Percentiles rank a stretch among this genome's conserved stretches.
Conservation (phyloP, 192 early-diverging fungal species). For the Coemansia sp. region DNA sequence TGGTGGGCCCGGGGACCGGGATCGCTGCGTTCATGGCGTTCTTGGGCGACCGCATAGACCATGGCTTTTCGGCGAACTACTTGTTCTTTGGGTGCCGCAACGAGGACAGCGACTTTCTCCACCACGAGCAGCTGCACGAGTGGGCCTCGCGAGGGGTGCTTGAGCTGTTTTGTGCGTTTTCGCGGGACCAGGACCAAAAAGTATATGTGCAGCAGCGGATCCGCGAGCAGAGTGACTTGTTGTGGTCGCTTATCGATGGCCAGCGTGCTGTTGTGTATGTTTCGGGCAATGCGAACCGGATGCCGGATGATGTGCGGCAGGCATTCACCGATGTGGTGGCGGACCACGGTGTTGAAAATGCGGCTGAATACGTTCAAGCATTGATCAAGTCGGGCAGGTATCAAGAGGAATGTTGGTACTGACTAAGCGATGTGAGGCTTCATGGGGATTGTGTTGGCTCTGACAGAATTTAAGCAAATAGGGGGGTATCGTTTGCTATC, state of each 20-base stretch:
- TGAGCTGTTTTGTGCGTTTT: conserved; percentile 75
- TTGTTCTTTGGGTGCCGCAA: conserved; percentile 87
- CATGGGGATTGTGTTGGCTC: no score
- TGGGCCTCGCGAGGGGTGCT: conserved; percentile 55
- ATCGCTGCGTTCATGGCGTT: conserved; percentile 90
- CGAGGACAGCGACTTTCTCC: conserved; percentile 70
- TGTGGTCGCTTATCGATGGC: conserved; percentile 67
- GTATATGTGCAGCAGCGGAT: conserved; percentile 44
- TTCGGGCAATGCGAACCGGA: conserved; percentile 61
- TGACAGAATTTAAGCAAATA: no score
- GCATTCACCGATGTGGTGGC: conserved; percentile 27
- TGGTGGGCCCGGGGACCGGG: conserved; percentile 88
- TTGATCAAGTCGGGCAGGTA: conserved; percentile 69
- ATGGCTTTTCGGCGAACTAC: conserved; percentile 55
- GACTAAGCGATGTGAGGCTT: no score
- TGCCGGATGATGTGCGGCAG: conserved; percentile 40
- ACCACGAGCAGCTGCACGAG: conserved; percentile 62
- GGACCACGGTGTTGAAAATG: neutral
- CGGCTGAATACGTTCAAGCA: conserved; percentile 2
- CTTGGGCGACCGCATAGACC: conserved; percentile 55
- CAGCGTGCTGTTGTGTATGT: conserved; percentile 64
- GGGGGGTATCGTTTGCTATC: no score
- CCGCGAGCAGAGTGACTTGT: conserved; percentile 18
- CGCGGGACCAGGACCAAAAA: conserved; percentile 65
- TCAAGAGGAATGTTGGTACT: conserved; percentile 76